These are phyloP conservation scores for Hirschioporus abietinus DNA, from an alignment of 768 basidiomycete species.

Conservation along the genomic window DNA sequence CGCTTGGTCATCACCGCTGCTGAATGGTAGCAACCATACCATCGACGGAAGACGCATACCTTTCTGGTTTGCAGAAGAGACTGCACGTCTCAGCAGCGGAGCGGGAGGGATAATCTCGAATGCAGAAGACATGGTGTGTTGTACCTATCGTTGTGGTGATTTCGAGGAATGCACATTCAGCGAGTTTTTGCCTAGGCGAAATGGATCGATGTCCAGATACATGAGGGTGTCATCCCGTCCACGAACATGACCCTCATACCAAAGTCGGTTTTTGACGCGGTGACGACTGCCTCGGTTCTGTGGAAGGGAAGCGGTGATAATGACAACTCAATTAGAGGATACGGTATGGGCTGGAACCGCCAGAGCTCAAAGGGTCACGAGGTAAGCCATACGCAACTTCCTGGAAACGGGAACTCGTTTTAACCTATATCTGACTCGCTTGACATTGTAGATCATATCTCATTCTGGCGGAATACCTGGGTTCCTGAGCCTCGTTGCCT, in stretches of 20 bases:
- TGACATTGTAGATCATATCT: slow-evolving; percentile 24
- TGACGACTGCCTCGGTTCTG: slow-evolving; percentile 24
- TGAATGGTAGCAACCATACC: slow-evolving; percentile 5
- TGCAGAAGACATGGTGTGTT: slow-evolving; percentile 35
- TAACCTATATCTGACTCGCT: neutral
- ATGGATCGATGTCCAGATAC: slow-evolving; percentile 34
- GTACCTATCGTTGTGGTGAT: neutral
- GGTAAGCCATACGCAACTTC: slow-evolving; percentile 17
- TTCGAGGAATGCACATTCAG: neutral
- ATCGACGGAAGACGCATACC: slow-evolving; percentile 28
- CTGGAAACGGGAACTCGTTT: slow-evolving; percentile 1
- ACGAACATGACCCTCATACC: slow-evolving; percentile 31
- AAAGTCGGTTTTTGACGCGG: slow-evolving; percentile 20
- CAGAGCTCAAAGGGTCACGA: slow-evolving; percentile 35
- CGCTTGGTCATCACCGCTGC: slow-evolving; percentile 19
- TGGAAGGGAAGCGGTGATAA: slow-evolving; percentile 10
- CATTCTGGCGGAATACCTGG: slow-evolving; percentile 33
- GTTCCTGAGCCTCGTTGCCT: slow-evolving; percentile 23
- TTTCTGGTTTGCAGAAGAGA: slow-evolving; percentile 24
- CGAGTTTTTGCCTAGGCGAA: slow-evolving; percentile 23
- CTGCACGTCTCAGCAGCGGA: slow-evolving; percentile 26
- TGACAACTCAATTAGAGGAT: slow-evolving; percentile 28
- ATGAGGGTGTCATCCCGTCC: slow-evolving; percentile 25
- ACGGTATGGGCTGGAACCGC: slow-evolving; percentile 40
- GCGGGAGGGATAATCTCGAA: slow-evolving; percentile 40